Conservation (phyloP, 1,284 basidiomycete genomes). For the Cryptococcus floricola region DNA sequence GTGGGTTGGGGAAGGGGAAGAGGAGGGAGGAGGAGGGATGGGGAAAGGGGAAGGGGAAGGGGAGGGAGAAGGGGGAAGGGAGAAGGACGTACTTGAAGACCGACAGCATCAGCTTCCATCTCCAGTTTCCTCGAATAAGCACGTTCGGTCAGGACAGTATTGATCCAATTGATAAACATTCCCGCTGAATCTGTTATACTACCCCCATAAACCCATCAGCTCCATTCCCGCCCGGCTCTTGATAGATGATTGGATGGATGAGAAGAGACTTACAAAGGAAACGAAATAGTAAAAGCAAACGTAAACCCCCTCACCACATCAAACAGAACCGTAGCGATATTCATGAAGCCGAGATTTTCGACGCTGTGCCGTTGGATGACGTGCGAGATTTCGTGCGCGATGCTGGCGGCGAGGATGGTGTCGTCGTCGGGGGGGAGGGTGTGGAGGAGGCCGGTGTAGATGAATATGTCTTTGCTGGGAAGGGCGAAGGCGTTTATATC, state of each 20-base stretch:
- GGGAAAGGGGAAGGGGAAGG: neutral
- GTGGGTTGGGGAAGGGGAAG: neutral
- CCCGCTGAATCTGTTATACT: conserved; percentile 53
- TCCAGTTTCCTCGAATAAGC: conserved; percentile 55
- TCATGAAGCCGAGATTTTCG: conserved; percentile 54
- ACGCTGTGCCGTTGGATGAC: conserved; percentile 54
- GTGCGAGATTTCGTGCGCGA: conserved; percentile 54
- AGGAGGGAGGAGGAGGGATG: neutral
- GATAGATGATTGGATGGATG: neutral
- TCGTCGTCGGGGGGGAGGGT: conserved; percentile 50
- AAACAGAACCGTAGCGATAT: conserved; percentile 53
- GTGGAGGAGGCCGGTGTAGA: conserved; percentile 54
- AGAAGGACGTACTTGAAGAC: conserved; percentile 47
- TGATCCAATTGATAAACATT: conserved; percentile 52
- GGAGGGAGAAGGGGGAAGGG: neutral
- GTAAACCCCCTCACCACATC: conserved; percentile 54
- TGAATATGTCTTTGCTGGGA: conserved; percentile 54
- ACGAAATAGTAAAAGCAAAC: conserved; percentile 54
- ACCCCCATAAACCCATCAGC: neutral
- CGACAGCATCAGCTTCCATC: conserved; percentile 54
- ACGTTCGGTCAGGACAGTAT: conserved; percentile 52
- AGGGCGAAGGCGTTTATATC: conserved; percentile 55
- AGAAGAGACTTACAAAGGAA: conserved; percentile 49
- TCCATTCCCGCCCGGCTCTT: too few species aligned
- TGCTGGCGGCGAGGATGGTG: conserved; percentile 51